Conservation (phyloP, 345 rosid species). For the Melaleuca quinquenervia region DNA sequence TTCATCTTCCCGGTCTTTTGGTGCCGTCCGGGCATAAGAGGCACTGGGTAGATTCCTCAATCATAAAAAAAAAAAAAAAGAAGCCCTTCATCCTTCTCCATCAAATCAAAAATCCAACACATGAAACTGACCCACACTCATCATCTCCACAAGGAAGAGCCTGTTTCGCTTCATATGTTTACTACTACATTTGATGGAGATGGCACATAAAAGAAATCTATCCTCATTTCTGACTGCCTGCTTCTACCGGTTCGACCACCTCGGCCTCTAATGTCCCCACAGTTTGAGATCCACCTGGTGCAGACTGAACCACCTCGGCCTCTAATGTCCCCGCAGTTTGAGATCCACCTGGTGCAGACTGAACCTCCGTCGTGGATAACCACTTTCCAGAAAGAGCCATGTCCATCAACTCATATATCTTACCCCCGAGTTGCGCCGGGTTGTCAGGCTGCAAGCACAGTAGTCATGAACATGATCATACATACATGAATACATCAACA, state of each 20-base stretch:
- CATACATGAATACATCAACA: neutral
- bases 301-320: constrained; percentile 48
- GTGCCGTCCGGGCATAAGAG: no score
- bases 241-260: constrained; percentile 70
- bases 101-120: neutral
- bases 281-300: constrained; percentile 6
- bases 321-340: constrained; percentile 30
- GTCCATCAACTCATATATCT: constrained; percentile 97
- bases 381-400: constrained; percentile 77
- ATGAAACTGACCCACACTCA: neutral
- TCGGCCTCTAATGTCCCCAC: constrained; percentile 63
- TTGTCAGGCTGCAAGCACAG: constrained; percentile 63
- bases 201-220: neutral
- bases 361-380: constrained; percentile 26
- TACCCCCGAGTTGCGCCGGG: constrained; percentile 90
- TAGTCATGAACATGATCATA: neutral
- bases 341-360: constrained; percentile 11
- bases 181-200: neutral
- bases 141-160: neutral
- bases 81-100: no score
- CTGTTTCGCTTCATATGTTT: neutral
- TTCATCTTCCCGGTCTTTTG: no score
- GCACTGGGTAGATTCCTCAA: no score
- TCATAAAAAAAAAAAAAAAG: no score
- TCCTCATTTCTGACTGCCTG: constrained; percentile 47